Evolutionary conservation across 2,329 filamentous ascomycete species (phyloP), one percentile per base, ranked within the genome.

Genomic region (Fusarium keratoplasticum): DNA sequence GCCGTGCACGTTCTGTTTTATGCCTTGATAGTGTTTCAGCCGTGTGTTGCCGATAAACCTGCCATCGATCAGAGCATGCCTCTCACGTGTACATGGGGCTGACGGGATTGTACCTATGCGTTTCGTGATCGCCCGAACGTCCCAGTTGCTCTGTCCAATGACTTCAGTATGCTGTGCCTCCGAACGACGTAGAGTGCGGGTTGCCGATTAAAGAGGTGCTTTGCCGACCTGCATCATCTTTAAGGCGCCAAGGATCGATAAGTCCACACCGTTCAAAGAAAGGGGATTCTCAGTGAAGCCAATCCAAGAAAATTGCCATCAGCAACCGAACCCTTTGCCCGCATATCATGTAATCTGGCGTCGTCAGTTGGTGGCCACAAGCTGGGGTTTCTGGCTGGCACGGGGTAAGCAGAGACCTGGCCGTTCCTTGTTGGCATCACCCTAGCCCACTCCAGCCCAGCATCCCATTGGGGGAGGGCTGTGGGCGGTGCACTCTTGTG

Each of bases 131-230:
- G 60, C 40, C 67, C 57, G 38, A 71, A 65, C 58, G 27, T 59
- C 58, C 44, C 29, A 57, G n/a, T 66, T 36, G 55, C 42, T 57
- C 42, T 35, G 50, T 68, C 60, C 64, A 71, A 65, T 65, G 57
- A 57, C 67, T 68, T 42, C 22, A 38, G 22, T 57, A 71, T 73
- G 62, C 71, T 68, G 42, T 35, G 52, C 36, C 55, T 36, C 57
- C 54, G 13, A 35, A 67, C 36, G 25, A 29, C 18, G 35, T 33
- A 59, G 25, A 36, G 31, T 36, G 50, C 29, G 22, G 60, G 57
- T 47, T 35, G 40, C 47, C 18, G 18, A 52, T 20, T 18, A 13
- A 18, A n/a, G 25, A 52, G 18, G 18, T 52, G 18, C 47, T 14
- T 31, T 52, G 38, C 27, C 58, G 14, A 33, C 14, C 20, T 47